Evolutionary conservation across 1,284 basidiomycete genomes (phyloP).

Genomic region (Clitocybe nebularis): DNA sequence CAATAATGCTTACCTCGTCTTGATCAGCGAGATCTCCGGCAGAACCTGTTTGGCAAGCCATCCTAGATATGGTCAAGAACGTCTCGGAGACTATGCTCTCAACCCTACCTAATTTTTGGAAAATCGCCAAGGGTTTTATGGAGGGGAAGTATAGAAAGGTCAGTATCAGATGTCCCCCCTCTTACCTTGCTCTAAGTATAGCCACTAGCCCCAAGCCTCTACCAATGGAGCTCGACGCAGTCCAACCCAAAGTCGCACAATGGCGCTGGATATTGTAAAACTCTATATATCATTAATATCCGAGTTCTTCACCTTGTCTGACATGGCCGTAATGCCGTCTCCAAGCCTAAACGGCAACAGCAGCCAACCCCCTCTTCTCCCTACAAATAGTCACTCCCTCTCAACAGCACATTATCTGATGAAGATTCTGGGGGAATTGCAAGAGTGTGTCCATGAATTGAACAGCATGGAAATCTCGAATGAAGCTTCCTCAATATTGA

Average conservation of each 20-base stretch:
- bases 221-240: constrained; percentile 55
- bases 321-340: constrained; percentile 58
- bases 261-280: constrained; percentile 90
- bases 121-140: constrained; percentile 85
- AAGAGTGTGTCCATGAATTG: constrained; percentile 84
- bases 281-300: constrained; percentile 85
- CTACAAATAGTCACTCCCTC: constrained; percentile 75
- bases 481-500: constrained; percentile 68
- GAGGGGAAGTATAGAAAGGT: constrained; percentile 91
- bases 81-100: constrained; percentile 67
- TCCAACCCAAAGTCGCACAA: constrained; percentile 80
- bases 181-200: background rate
- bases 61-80: constrained; percentile 69
- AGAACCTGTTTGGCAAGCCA: constrained; percentile 79
- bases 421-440: constrained; percentile 78
- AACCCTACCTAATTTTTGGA: constrained; percentile 90
- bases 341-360: constrained; percentile 27
- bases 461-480: constrained; percentile 76
- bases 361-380: constrained; percentile 70
- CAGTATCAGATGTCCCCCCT: constrained; percentile 13
- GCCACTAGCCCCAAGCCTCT: constrained; percentile 21
- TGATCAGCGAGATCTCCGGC: constrained; percentile 54
- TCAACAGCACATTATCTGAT: constrained; percentile 80
- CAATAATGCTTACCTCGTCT: constrained; percentile 5
- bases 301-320: constrained; percentile 87